phyloP scores from a whole-genome alignment of 768 basidiomycete genomes.

The Termitomyces sp. region DNA sequence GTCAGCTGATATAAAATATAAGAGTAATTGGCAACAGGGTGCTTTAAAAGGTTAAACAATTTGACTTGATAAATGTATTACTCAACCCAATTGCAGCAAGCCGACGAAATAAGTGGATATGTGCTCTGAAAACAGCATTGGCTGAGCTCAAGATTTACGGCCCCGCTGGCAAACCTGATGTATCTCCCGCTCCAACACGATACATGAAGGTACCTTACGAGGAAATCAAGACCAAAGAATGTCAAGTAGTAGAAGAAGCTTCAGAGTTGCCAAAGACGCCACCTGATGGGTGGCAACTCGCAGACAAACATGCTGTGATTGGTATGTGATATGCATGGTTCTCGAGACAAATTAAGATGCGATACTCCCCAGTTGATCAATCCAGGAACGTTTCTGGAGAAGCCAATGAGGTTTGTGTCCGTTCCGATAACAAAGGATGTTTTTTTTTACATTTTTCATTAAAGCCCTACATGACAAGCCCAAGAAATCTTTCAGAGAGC shows the following conservation, averaged over 20 bases:
- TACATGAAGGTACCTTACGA: slow-evolving; percentile 78
- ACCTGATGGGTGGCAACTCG: slow-evolving; percentile 43
- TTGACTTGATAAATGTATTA: background rate
- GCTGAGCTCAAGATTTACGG: slow-evolving; percentile 70
- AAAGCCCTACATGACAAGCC: slow-evolving; percentile 17
- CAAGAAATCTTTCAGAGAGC: slow-evolving; percentile 5
- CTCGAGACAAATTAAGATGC: background rate
- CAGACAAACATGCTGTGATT: slow-evolving; percentile 47
- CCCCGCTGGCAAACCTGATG: slow-evolving; percentile 51
- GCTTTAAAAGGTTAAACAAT: slow-evolving; percentile 52
- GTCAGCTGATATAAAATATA: slow-evolving; percentile 82
- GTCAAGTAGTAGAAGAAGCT: slow-evolving; percentile 22
- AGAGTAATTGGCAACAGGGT: slow-evolving; percentile 80
- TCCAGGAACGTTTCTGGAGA: slow-evolving; percentile 44
- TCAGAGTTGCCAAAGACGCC: slow-evolving; percentile 22
- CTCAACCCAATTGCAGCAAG: slow-evolving; percentile 39
- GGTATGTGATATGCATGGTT: slow-evolving; percentile 27
- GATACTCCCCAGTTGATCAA: slow-evolving; percentile 24
- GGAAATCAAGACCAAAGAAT: slow-evolving; percentile 39
- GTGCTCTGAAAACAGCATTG: slow-evolving; percentile 71
- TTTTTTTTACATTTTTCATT: background rate
- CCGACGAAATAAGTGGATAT: slow-evolving; percentile 90
- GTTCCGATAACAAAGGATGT: slow-evolving; percentile 1
- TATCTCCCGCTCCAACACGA: slow-evolving; percentile 45
- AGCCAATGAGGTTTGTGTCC: slow-evolving; percentile 22